Percentiles rank a stretch among this genome's conserved stretches.
Conservation (phyloP, 371 early-diverging fungal species). For the Syncephalastrum monosporum region DNA sequence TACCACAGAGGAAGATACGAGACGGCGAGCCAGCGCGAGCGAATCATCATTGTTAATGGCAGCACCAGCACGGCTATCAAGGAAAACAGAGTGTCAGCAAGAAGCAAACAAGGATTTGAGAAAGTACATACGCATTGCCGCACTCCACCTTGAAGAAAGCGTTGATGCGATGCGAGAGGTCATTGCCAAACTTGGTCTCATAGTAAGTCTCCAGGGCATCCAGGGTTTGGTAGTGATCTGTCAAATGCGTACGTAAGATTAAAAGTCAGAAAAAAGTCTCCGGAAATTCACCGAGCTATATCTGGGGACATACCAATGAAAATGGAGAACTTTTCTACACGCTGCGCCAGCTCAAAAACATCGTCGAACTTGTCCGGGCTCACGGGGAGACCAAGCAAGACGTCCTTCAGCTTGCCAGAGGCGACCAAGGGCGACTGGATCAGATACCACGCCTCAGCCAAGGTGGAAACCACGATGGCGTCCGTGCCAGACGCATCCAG, state of each 20-base stretch:
- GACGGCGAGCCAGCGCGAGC: slow-evolving; percentile 32
- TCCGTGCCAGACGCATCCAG: slow-evolving; percentile 28
- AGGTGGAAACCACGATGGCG: slow-evolving; percentile 45
- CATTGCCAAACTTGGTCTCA: slow-evolving; percentile 5
- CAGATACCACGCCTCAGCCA: slow-evolving; percentile 42
- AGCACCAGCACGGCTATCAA: slow-evolving; percentile 41
- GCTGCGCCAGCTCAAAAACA: slow-evolving; percentile 20
- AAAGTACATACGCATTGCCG: slow-evolving; percentile 33
- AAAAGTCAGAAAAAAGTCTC: too few species aligned
- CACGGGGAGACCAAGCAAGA: slow-evolving; percentile 41
- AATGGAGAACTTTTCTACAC: slow-evolving; percentile 29
- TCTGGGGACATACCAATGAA: slow-evolving; percentile 31
- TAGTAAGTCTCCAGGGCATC: slow-evolving; percentile 35
- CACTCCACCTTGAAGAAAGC: slow-evolving; percentile 43
- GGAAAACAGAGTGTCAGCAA: too few species aligned
- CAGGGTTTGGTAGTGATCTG: slow-evolving; percentile 32
- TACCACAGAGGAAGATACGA: slow-evolving; percentile 23
- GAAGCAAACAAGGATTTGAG: too few species aligned
- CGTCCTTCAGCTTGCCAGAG: slow-evolving; percentile 28
- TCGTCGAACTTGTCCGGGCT: slow-evolving; percentile 40
- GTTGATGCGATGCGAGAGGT: slow-evolving; percentile 11
- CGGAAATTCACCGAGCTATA: too few species aligned
- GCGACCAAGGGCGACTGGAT: slow-evolving; percentile 26
- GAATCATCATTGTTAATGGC: slow-evolving; percentile 21
- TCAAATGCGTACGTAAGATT: too few species aligned